Evolutionary conservation across 345 rosid genomes (phyloP), one percentile per base, ranked within the genome.

Genomic region (Aurinia saxatilis): DNA sequence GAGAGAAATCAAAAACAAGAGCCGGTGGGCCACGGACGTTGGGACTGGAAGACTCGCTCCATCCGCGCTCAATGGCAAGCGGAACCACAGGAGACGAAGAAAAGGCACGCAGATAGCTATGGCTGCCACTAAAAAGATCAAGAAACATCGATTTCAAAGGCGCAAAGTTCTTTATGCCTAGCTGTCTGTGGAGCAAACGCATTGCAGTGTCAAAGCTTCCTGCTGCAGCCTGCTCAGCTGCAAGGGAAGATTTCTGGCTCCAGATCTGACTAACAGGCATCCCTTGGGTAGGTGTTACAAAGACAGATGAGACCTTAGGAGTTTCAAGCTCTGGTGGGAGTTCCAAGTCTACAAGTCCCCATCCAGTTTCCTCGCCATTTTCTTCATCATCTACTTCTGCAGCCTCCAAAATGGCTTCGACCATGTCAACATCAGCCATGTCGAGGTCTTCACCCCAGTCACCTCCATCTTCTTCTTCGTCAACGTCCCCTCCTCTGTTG

Each of bases 261-360:
- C 97, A 90, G 38, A 90, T 85, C 68, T 90, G 95, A 75, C 81
- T 87, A 9, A 87, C 87, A 0, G 93, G 92, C 92, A 84, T 85
- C 16, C 97, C 97, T 15, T 82, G 85, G 42, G 88, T 80, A 16
- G 97, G 97, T 58, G 92, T 85, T 50, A 87, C 95, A 72, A 90
- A 85, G 51, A 76, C 75, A 1, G 90, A 56, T 23, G 90, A 82
- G 59, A 74, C 80, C 76, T 73, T 83, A 10, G 92, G 92, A 10
- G 92, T 85, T 34, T 83, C 97, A 42, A 77, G 78, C 73, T 90
- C 97, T 0, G 88, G 87, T n/a, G 97, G 97, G 14, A 87, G 95
- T 63, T 90, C 97, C 78, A 90, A 64, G 72, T 83, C 92, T 61
- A 87, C 97, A 14, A 87, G 95, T 60, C 80, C 97, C 97, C 97